These are phyloP conservation scores for Raphidocelis subcapitata DNA, from an alignment of 139 green algal species.

Conservation along the genomic window DNA sequence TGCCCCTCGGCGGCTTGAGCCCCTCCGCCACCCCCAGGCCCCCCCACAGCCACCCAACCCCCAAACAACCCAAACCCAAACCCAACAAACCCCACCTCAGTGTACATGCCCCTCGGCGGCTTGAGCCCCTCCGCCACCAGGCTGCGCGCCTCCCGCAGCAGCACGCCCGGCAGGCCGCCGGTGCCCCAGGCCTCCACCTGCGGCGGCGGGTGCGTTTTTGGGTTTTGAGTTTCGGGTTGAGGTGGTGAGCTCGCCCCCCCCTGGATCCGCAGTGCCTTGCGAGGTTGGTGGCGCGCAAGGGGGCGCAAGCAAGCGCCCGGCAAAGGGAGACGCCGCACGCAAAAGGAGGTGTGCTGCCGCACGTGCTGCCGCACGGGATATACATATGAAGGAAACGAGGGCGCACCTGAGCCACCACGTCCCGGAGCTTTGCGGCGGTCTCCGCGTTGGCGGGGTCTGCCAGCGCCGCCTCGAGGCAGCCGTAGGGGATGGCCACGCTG, in stretches of 20 bases:
- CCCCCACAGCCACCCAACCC: too few species aligned
- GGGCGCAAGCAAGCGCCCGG: too few species aligned
- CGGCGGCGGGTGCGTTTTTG: too few species aligned
- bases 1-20: background rate
- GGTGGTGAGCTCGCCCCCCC: too few species aligned
- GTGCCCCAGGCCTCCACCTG: too few species aligned
- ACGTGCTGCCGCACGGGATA: too few species aligned
- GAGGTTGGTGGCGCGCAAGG: too few species aligned
- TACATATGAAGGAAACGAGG: too few species aligned
- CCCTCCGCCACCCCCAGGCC: background rate
- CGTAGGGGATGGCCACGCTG: conserved; percentile 79
- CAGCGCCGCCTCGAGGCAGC: conserved; percentile 80
- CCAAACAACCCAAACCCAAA: background rate
- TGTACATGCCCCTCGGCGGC: background rate
- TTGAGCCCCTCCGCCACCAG: background rate
- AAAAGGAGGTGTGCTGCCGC: too few species aligned
- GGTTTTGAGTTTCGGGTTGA: too few species aligned
- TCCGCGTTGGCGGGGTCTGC: conserved; percentile 43
- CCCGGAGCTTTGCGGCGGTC: conserved; percentile 35
- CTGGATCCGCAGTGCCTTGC: too few species aligned
- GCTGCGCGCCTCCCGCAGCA: conserved; percentile 16
- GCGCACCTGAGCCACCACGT: conserved; percentile 33
- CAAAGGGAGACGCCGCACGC: too few species aligned
- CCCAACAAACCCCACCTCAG: background rate
- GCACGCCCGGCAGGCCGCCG: conserved; percentile 1